phyloP scores from a whole-genome alignment of 2,329 filamentous ascomycete species.

The Xylariaceae sp. region DNA sequence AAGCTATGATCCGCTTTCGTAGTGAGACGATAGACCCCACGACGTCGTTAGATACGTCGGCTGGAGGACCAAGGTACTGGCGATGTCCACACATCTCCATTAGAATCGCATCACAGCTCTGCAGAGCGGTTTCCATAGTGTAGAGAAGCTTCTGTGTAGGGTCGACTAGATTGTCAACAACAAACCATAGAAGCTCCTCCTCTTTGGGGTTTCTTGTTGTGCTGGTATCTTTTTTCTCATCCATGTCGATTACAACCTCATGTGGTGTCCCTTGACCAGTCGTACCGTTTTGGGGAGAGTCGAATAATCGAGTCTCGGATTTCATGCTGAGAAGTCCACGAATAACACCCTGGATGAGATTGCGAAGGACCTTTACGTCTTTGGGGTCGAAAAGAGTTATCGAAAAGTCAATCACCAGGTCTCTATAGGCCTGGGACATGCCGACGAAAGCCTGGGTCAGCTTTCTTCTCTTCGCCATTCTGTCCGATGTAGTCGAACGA shows the following conservation, averaged over 20 bases:
- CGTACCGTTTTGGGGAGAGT: constrained; percentile 12
- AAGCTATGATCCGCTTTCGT: constrained; percentile 34
- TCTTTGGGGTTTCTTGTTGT: constrained; percentile 14
- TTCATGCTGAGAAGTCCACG: constrained; percentile 45
- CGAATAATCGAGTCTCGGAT: constrained; percentile 39
- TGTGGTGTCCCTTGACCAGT: constrained; percentile 1
- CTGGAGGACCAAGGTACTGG: constrained; percentile 36
- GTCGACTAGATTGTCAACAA: constrained; percentile 29
- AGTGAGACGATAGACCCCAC: constrained; percentile 31
- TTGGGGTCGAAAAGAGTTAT: constrained; percentile 43
- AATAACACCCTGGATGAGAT: constrained; percentile 47
- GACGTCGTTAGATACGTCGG: constrained; percentile 35
- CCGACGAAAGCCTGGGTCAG: constrained; percentile 47
- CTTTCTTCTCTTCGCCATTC: constrained; percentile 30
- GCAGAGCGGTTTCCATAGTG: constrained; percentile 37
- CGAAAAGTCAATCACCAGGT: constrained; percentile 49
- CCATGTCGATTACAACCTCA: constrained; percentile 30
- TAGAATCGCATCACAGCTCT: constrained; percentile 42
- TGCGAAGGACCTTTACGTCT: constrained; percentile 43
- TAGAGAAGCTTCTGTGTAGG: constrained; percentile 40
- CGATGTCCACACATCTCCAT: constrained; percentile 47
- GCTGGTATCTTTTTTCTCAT: constrained; percentile 9
- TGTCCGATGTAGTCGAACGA: constrained; percentile 28
- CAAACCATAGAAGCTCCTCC: constrained; percentile 14
- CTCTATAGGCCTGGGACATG: constrained; percentile 47